Percentiles rank a stretch among this genome's conserved stretches.
phyloP scores from a whole-genome alignment of 169 alveolate species.

The Eimeria praecox region DNA sequence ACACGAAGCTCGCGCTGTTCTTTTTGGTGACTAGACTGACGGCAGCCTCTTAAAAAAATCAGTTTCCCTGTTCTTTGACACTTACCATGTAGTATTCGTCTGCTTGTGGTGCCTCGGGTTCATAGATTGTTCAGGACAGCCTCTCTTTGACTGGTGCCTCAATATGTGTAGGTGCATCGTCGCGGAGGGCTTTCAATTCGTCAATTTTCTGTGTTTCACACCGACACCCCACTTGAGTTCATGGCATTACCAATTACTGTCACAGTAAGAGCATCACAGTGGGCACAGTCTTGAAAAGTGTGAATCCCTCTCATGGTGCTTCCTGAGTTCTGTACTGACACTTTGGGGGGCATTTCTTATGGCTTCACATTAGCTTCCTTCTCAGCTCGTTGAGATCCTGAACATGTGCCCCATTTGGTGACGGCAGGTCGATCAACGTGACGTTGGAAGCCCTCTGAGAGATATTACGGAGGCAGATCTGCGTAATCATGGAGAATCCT shows the following conservation, averaged over 20 bases:
- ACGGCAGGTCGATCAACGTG: slow-evolving; percentile 79
- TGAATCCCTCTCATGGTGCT: neutral
- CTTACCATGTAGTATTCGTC: neutral
- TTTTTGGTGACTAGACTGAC: slow-evolving; percentile 56
- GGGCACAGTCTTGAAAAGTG: neutral
- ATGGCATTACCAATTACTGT: slow-evolving; percentile 86
- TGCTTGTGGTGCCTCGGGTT: neutral
- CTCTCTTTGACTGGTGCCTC: neutral
- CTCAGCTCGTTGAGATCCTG: neutral
- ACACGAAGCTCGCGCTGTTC: slow-evolving; percentile 84
- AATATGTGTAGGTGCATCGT: slow-evolving; percentile 54
- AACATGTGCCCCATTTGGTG: neutral
- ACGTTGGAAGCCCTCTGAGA: slow-evolving; percentile 82
- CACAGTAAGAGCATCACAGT: slow-evolving; percentile 68
- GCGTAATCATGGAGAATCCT: slow-evolving; percentile 82
- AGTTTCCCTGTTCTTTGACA: neutral
- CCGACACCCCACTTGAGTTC: slow-evolving; percentile 87
- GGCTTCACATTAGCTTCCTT: neutral
- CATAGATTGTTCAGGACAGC: neutral
- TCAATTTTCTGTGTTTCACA: slow-evolving; percentile 80
- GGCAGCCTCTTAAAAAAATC: no score
- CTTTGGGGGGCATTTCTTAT: neutral
- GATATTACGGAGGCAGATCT: slow-evolving; percentile 82
- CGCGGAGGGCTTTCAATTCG: slow-evolving; percentile 82
- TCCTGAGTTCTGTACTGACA: neutral